phyloP scores from a whole-genome alignment of 176 grass and related monocot genomes.

The Bolboschoenus planiculmis region DNA sequence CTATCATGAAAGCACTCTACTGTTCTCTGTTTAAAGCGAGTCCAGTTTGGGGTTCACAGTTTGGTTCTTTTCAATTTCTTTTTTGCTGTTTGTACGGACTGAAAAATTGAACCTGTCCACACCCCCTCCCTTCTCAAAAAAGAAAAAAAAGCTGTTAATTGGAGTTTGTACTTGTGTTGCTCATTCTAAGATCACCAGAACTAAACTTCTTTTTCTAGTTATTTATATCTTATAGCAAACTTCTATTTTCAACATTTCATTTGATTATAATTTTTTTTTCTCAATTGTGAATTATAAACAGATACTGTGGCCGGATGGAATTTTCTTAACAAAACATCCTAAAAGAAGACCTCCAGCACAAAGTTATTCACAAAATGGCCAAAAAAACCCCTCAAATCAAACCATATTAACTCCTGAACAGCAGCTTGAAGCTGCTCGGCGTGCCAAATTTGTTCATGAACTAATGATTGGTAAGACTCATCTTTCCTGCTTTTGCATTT shows the following conservation, averaged over 20 bases:
- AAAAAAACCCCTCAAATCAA: conserved; percentile 30
- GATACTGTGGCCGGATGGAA: conserved; percentile 99
- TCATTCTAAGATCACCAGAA: neutral
- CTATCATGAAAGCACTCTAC: neutral
- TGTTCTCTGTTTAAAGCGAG: neutral
- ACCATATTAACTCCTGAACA: conserved; percentile 49
- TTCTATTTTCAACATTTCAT: neutral
- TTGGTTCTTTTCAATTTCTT: too few relatives aligned
- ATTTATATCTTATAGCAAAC: neutral
- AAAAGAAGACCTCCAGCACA: conserved; percentile 51
- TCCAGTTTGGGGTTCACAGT: neutral
- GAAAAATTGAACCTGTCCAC: neutral
- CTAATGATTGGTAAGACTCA: conserved; percentile 71
- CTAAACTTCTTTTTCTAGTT: neutral
- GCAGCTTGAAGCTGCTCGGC: conserved; percentile 62
- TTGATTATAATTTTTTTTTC: neutral
- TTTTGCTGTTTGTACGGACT: neutral
- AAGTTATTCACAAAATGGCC: conserved; percentile 33
- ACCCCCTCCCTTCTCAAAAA: neutral
- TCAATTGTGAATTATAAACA: conserved; percentile 32
- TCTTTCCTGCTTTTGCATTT: conserved; percentile 14
- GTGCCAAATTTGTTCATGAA: conserved; percentile 81
- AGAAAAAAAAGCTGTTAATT: neutral
- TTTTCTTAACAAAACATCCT: conserved; percentile 93
- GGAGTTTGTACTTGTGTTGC: neutral